A percentile compares a stretch with the other conserved stretches of the same genome.
These are phyloP conservation scores for Moesziomyces sp. DNA, from an alignment of 1,284 basidiomycete species.

Conservation along the genomic window DNA sequence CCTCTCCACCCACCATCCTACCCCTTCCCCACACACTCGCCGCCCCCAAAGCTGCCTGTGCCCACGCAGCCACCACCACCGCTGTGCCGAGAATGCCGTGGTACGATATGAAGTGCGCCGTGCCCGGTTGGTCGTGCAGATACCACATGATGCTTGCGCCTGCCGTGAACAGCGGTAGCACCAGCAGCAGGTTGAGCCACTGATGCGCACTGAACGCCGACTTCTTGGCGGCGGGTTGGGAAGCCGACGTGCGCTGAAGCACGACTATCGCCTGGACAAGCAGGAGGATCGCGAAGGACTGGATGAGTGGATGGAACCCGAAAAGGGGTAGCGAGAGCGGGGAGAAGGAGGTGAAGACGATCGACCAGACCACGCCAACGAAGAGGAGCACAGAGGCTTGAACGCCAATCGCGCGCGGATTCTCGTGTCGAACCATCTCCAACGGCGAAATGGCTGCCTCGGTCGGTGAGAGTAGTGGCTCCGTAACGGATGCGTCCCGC, in stretches of 20 bases:
- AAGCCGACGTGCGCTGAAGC: slow-evolving; percentile 45
- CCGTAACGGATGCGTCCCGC: neutral
- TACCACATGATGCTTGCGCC: slow-evolving; percentile 61
- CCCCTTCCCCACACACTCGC: slow-evolving; percentile 55
- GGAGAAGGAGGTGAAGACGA: slow-evolving; percentile 37
- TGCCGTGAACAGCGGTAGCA: slow-evolving; percentile 52
- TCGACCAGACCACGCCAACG: slow-evolving; percentile 47
- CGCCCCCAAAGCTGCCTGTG: slow-evolving; percentile 53
- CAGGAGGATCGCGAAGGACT: slow-evolving; percentile 48
- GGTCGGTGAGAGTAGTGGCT: neutral
- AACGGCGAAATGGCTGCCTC: slow-evolving; percentile 3
- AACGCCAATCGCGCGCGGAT: slow-evolving; percentile 8
- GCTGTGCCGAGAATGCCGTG: slow-evolving; percentile 52
- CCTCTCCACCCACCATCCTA: slow-evolving; percentile 40
- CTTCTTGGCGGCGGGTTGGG: slow-evolving; percentile 23
- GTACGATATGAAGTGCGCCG: slow-evolving; percentile 52
- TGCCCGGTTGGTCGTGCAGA: slow-evolving; percentile 46
- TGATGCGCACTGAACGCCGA: slow-evolving; percentile 45
- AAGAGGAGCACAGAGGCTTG: slow-evolving; percentile 41
- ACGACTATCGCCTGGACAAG: slow-evolving; percentile 52
- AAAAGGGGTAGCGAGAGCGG: slow-evolving; percentile 44
- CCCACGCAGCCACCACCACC: slow-evolving; percentile 42
- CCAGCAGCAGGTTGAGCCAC: slow-evolving; percentile 40
- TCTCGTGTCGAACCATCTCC: slow-evolving; percentile 32
- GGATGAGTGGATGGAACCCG: slow-evolving; percentile 56